phyloP scores from a whole-genome alignment of 2,329 filamentous ascomycete species.

The Pseudopyricularia javanii region DNA sequence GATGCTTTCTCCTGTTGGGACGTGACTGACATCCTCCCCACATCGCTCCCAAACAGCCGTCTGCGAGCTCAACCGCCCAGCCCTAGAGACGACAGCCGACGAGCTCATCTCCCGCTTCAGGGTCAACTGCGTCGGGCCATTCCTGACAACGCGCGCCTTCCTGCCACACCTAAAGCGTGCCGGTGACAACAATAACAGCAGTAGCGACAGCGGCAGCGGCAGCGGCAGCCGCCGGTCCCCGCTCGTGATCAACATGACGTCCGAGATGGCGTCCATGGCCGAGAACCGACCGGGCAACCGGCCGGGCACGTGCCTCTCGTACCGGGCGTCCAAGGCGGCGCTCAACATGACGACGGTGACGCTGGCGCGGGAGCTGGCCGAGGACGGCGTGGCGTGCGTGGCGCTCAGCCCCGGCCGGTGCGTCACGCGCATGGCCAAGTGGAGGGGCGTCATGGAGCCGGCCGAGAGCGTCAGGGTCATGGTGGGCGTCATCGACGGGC shows the following conservation, averaged over 20 bases:
- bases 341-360: slow-evolving; percentile 24
- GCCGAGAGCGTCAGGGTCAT: slow-evolving; percentile 2
- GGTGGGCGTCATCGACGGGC: background rate
- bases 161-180: slow-evolving; percentile 1
- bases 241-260: slow-evolving; percentile 3
- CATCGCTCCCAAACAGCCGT: slow-evolving; percentile 2
- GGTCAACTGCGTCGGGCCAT: slow-evolving; percentile 2
- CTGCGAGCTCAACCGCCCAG: slow-evolving; percentile 1
- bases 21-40: background rate
- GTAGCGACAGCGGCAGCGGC: background rate
- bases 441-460: slow-evolving; percentile 2
- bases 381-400: slow-evolving; percentile 1
- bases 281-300: slow-evolving; percentile 3
- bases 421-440: slow-evolving; percentile 3
- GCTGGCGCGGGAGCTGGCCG: slow-evolving; percentile 3
- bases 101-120: slow-evolving; percentile 2
- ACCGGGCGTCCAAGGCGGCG: slow-evolving; percentile 18
- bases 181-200: no score
- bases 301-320: background rate
- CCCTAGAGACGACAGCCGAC: slow-evolving; percentile 1
- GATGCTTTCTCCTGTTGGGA: background rate
- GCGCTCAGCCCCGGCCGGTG: slow-evolving; percentile 1
- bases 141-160: slow-evolving; percentile 4
- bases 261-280: slow-evolving; percentile 2
- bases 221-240: background rate